phyloP scores from a whole-genome alignment of 345 rosid species.

The Camelina hispida region DNA sequence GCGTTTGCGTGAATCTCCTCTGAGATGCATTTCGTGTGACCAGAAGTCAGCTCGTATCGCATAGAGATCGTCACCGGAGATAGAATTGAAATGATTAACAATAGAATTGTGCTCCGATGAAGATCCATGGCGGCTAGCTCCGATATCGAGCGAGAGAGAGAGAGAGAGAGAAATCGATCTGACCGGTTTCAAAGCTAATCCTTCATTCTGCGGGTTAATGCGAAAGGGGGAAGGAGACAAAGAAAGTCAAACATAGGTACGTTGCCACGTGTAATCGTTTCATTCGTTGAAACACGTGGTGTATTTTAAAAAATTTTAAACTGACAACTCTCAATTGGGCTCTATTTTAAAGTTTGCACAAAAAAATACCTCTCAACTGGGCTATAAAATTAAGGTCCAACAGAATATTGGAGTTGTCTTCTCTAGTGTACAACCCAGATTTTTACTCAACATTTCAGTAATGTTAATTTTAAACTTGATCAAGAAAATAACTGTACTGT shows the following conservation, averaged over 20 bases:
- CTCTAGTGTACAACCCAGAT: not conserved
- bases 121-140: conserved; percentile 41
- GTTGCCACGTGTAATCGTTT: conserved; percentile 23
- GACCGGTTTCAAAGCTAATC: conserved; percentile 23
- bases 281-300: conserved; percentile 32
- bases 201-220: not conserved
- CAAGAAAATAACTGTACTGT: not conserved
- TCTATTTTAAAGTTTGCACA: too few species aligned
- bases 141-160: conserved; percentile 1
- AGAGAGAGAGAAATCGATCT: conserved; percentile 30
- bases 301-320: too few species aligned
- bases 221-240: conserved; percentile 5
- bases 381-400: conserved; percentile 27
- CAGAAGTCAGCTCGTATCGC: conserved; percentile 76
- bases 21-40: conserved; percentile 85
- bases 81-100: conserved; percentile 45
- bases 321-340: too few species aligned
- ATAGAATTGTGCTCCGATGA: conserved; percentile 28
- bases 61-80: conserved; percentile 52
- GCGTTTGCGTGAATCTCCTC: conserved; percentile 81
- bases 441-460: not conserved
- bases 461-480: not conserved
- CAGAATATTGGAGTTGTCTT: not conserved
- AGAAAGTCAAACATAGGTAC: conserved; percentile 29
- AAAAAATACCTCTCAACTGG: not conserved